Base-by-base conservation (phyloP, 305 asterid species). In the Fraxinus sp. region DNA sequence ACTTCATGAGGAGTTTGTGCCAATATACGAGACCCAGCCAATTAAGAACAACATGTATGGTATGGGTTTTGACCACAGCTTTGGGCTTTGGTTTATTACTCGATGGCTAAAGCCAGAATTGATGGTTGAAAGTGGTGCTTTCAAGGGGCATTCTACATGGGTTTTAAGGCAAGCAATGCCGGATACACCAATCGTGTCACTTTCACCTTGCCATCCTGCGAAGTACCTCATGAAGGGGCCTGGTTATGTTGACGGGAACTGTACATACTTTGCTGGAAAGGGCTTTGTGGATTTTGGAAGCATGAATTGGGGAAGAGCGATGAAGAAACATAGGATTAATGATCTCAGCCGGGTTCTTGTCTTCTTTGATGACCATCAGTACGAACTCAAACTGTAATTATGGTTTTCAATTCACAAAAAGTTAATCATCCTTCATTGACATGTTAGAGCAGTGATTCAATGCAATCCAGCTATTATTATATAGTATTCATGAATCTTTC, bases 331-430 rank as follows among this genome's bases (percentile, higher is more conserved):
- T 37, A 90, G 93, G 66, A 90, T 96, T 72, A 86, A 86, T 83
- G 97, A 94, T 85, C 92, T 83, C 33, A 85, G 90, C 57, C 91
- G 86, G 78, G 97, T 91, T 86, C 90, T 96, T 79, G 87, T 96
- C 79, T 96, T 96, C 93, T 96, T 96, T 89, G 99, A 94, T 90
- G 99, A 94, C 86, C 99, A 96, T 89, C 99, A 94, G 84, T 92
- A 92, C 87, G 98, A 94, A 89, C 87, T 94, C 46, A 96, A 96
- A 88, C 93, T 97, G 98, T 95, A 87, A 75, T 55, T 22, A 20
- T 24, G 16, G 62, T 74, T 84, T 77, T 37, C 75, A 33, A 22
- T 46, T 55, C 81, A 66, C 43, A 37, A 5, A 18, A 33, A 18
- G 43, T 20, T 70, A n/a, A 43, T 81, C 79, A 46, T 26, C 57